Evolutionary conservation across 441 rosid species (phyloP), one percentile per base, ranked within the genome.

Genomic region (Raphanus hybrid): DNA sequence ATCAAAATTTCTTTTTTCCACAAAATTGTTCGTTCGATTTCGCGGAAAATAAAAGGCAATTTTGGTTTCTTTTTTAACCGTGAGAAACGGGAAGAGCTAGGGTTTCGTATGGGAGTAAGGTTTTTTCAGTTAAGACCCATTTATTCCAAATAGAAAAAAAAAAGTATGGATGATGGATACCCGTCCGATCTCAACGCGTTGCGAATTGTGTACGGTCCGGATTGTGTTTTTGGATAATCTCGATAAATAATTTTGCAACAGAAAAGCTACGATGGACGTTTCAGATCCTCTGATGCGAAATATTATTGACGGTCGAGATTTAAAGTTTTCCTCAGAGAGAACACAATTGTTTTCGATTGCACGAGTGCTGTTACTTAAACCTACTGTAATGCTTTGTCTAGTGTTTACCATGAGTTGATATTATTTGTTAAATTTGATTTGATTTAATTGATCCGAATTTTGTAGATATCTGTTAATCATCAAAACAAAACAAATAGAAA

Each of bases 91-190:
- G 34, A 29, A 48, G 85, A 75, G 85, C 93, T 88, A 88, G 96
- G 96, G 96, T 84, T 89, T 89, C 89, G 69, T 87, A 85, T 82
- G 74, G 82, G 78, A 63, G 86, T 54, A 74, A 79, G 88, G 86
- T 87, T 83, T 87, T 87, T 73, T 78, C 75, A 73, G 78, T 78
- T 78, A 58, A 59, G 34, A 29, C 32, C 45, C 58, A 69, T 62
- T 52, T 73, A 67, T 72, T 73, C 70, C 74, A 67, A 73, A 37
- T 67, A 60, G 60, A 73, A 41, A 48, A 67, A 67, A 72, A 41
- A 12, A 12, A 45, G 54, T 48, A 45, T 27, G 14, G 43, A 59
- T 71, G 3, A 59, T 11, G 1, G 0, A 0, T 23, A 66, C 77
- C 76, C 81, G 76, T 78, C 48, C 35, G 73, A 78, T 78, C 69